Percentiles rank a stretch among this genome's conserved stretches.
phyloP scores from a whole-genome alignment of 495 filamentous ascomycete species.

The Oidiodendron maius region DNA sequence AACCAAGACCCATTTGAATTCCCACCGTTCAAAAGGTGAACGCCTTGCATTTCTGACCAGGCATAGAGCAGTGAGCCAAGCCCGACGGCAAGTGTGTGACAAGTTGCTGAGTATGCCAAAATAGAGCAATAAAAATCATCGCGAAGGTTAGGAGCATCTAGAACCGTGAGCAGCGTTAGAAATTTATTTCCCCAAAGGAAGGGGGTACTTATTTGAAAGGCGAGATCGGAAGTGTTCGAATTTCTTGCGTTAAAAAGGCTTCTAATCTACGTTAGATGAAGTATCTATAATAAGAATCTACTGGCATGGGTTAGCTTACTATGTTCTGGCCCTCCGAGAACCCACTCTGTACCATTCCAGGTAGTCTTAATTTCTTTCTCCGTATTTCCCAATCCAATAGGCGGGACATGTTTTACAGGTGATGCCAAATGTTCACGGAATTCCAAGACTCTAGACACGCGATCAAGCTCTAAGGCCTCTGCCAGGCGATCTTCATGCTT shows the following conservation, averaged over 20 bases:
- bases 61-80: constrained; percentile 70
- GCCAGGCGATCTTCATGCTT: constrained; percentile 75
- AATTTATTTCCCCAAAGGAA: neutral
- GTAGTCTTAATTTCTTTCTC: constrained; percentile 27
- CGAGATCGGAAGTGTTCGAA: constrained; percentile 51
- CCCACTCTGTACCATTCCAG: constrained; percentile 13
- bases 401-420: constrained; percentile 8
- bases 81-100: constrained; percentile 76
- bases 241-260: constrained; percentile 11
- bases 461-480: constrained; percentile 77
- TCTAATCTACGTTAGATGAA: constrained; percentile 10
- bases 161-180: constrained; percentile 40
- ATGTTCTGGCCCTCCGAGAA: neutral
- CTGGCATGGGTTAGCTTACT: constrained; percentile 2
- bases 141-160: constrained; percentile 80
- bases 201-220: constrained; percentile 65
- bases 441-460: constrained; percentile 51
- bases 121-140: constrained; percentile 97
- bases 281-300: neutral
- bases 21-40: constrained; percentile 38
- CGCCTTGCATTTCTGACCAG: constrained; percentile 71
- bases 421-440: constrained; percentile 23
- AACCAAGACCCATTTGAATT: constrained; percentile 41
- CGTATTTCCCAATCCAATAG: constrained; percentile 12
- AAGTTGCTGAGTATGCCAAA: constrained; percentile 72